A percentile compares a stretch with the other conserved stretches of the same genome.
phyloP scores from a whole-genome alignment of 352 stramenopile genomes.

The Phytophthora pisi region DNA sequence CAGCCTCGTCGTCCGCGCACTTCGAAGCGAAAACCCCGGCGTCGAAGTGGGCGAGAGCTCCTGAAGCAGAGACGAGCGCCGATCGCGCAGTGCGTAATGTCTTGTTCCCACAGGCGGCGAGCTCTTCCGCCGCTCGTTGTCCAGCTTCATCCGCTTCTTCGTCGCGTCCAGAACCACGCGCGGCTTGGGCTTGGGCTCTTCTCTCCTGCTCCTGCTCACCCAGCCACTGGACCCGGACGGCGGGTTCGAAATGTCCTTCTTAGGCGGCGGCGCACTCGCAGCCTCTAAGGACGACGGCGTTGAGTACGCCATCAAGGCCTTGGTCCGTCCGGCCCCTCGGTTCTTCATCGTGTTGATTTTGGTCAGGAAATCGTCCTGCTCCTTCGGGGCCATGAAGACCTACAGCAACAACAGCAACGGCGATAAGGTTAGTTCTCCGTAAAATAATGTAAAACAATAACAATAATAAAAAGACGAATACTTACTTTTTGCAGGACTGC shows the following conservation, averaged over 20 bases:
- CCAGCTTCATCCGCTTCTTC: constrained; percentile 17
- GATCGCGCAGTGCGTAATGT: constrained; percentile 26
- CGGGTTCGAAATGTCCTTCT: constrained; percentile 8
- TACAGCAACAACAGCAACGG: constrained; percentile 7
- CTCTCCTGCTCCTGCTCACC: constrained; percentile 14
- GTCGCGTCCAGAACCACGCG: constrained; percentile 1
- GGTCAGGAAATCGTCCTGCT: constrained; percentile 27
- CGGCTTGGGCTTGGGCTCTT: constrained; percentile 3
- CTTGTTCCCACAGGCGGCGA: neutral
- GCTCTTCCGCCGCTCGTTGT: constrained; percentile 2
- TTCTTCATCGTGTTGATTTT: constrained; percentile 32
- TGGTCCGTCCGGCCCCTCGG: constrained; percentile 12
- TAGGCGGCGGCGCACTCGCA: constrained; percentile 28
- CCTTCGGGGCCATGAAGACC: constrained; percentile 31
- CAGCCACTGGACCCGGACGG: constrained; percentile 21
- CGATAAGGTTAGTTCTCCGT: neutral
- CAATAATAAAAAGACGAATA: constrained; percentile 7
- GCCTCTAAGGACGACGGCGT: constrained; percentile 27
- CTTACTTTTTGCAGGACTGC: constrained; percentile 20
- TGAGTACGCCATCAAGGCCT: constrained; percentile 12
- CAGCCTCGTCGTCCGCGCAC: constrained; percentile 2
- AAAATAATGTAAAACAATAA: constrained; percentile 5
- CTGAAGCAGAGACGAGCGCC: neutral
- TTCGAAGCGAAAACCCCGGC: constrained; percentile 5
- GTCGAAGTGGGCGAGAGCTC: neutral